Conservation (phyloP, 371 early-diverging fungal species). For the Rhizomucor miehei region DNA sequence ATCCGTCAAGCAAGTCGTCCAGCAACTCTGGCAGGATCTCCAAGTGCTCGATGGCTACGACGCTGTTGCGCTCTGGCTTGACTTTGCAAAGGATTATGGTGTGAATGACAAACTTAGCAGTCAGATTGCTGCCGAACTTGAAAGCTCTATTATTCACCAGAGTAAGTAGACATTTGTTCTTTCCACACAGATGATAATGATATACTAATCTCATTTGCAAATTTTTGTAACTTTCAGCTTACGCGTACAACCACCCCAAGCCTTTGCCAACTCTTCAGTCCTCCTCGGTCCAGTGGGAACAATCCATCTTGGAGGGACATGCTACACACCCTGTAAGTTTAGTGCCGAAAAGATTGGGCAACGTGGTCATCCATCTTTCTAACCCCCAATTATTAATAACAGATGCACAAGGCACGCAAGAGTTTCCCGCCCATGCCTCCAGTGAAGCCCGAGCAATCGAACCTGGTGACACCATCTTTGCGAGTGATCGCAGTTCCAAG, state of each 20-base stretch:
- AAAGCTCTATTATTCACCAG: conserved; percentile 42
- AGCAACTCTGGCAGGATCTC: not conserved
- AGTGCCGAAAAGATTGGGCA: not conserved
- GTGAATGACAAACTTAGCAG: conserved; percentile 29
- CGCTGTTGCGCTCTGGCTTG: conserved; percentile 37
- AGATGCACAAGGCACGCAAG: conserved; percentile 70
- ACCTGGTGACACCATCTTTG: conserved; percentile 45
- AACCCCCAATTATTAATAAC: not conserved
- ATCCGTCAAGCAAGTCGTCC: not conserved
- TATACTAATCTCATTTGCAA: not conserved
- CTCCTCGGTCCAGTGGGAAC: conserved; percentile 70
- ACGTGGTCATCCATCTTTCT: not conserved
- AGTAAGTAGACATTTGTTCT: conserved; percentile 23
- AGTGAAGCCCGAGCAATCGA: conserved; percentile 39
- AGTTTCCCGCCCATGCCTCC: conserved; percentile 58
- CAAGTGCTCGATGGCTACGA: conserved; percentile 30
- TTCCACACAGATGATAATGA: not conserved
- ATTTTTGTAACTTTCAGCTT: not conserved
- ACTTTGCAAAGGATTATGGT: conserved; percentile 28
- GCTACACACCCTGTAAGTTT: conserved; percentile 74
- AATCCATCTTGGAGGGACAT: conserved; percentile 72
- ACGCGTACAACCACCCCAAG: conserved; percentile 46
- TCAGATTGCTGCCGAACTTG: conserved; percentile 39
- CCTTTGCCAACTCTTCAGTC: conserved; percentile 43
- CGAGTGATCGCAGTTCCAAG: conserved; percentile 55